Evolutionary conservation across 73 alveolate genomes (phyloP), one percentile per base, ranked within the genome.

Genomic region (Paramecium biaurelia): DNA sequence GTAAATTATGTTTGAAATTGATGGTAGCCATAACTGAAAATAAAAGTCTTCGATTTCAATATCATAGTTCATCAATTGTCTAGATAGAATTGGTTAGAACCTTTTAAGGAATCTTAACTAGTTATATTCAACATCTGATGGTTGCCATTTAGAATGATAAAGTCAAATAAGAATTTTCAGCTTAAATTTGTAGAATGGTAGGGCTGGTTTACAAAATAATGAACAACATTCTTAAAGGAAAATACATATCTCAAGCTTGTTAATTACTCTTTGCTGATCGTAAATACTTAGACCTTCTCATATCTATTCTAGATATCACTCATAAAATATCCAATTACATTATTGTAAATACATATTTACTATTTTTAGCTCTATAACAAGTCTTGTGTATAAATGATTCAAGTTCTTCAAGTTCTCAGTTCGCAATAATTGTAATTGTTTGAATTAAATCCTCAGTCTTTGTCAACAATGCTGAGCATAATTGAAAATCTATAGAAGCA

Each of bases 201-300:
- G 90, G 90, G 1, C 47, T 79, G 4, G 70, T 79, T 2, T 79
- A 30, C 47, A 79, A 79, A 34, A 43, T 79, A 5, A 47, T 79
- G 45, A 43, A 43, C 8, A 79, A 79, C 18, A 79, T 79, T 20
- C 56, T 79, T 2, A 79, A 47, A 79, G 90, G 90, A 1, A 79
- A 79, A 79, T 79, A 79, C n/a, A 79, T 79, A 41, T 79, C 90
- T 24, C 28, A 79, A 79, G 90, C 90, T 47, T 79, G 90, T 79
- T 79, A 79, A 43, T 34, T 79, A 21, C 47, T 79, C 7, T 79
- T 79, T 79, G 70, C 76, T 11, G 90, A 79, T 79, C 47, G 76
- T 15, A 43, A 79, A 3, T 79, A 79, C 56, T 79, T 79, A 79
- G 90, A 79, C 20, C 47, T 79, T 26, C 23, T 79, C 7, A 47